These are phyloP conservation scores for Pleurotus sapidus DNA, from an alignment of 768 basidiomycete genomes.

Conservation along the genomic window DNA sequence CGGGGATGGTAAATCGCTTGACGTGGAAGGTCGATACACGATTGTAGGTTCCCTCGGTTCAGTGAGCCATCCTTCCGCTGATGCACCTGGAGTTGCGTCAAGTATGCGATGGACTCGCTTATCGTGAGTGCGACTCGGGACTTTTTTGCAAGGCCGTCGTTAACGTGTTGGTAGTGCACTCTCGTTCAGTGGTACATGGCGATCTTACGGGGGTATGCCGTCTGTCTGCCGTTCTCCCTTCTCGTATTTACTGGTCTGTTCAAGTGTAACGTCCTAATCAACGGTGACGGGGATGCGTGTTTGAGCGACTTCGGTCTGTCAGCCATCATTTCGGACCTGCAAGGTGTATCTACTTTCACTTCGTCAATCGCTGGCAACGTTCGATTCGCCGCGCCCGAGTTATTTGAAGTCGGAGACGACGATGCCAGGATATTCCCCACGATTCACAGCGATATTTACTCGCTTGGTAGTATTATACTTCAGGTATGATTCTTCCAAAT, in stretches of 20 bases:
- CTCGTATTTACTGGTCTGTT: not conserved
- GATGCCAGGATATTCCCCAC: conserved; percentile 9
- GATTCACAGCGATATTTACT: conserved; percentile 29
- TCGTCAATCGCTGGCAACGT: conserved; percentile 21
- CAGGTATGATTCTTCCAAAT: conserved; percentile 9
- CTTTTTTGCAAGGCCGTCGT: not conserved
- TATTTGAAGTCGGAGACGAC: conserved; percentile 19
- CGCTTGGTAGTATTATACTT: conserved; percentile 31
- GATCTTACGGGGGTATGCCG: conserved; percentile 28
- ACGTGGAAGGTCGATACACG: too few species aligned
- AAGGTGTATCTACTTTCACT: conserved; percentile 1
- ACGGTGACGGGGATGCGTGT: conserved; percentile 25
- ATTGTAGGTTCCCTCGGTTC: too few species aligned
- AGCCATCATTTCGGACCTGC: conserved; percentile 18
- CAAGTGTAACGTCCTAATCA: conserved; percentile 33
- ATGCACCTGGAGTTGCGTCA: not conserved
- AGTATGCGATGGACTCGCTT: conserved; percentile 4
- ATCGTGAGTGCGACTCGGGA: conserved; percentile 1
- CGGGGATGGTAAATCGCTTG: not conserved
- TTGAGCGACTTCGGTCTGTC: conserved; percentile 36
- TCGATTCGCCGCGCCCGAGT: conserved; percentile 33
- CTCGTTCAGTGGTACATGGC: conserved; percentile 24
- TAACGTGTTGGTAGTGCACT: conserved; percentile 12
- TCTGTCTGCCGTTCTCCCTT: not conserved
- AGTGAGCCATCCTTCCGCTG: too few species aligned